These are phyloP conservation scores for Fusarium multiceps DNA, from an alignment of 2,329 filamentous ascomycete species.

Conservation along the genomic window DNA sequence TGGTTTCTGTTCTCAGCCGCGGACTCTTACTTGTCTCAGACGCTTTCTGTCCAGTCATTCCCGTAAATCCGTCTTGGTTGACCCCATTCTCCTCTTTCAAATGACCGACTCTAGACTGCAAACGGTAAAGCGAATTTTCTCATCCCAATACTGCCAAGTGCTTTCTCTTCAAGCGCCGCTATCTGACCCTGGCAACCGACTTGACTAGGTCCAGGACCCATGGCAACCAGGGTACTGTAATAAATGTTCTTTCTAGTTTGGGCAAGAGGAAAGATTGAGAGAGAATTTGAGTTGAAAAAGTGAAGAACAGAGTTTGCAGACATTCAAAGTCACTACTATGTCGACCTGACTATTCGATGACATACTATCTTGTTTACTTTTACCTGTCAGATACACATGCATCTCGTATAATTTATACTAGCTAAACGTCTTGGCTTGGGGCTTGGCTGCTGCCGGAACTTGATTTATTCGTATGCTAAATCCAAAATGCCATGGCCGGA, in stretches of 20 bases:
- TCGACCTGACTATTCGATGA: neutral
- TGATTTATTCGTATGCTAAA: conserved; percentile 30
- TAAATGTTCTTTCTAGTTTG: conserved; percentile 25
- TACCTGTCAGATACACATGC: neutral
- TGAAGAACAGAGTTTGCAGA: neutral
- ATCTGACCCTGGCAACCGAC: conserved; percentile 19
- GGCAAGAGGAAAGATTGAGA: conserved; percentile 19
- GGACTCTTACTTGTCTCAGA: conserved; percentile 1
- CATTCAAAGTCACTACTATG: neutral
- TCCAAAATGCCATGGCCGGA: conserved; percentile 21
- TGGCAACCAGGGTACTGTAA: conserved; percentile 30
- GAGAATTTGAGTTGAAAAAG: neutral
- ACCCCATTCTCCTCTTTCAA: conserved; percentile 15
- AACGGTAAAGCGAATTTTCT: conserved; percentile 19
- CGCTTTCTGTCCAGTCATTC: conserved; percentile 12
- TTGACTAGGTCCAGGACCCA: conserved; percentile 15
- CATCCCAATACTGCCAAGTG: conserved; percentile 2
- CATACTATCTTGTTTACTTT: neutral
- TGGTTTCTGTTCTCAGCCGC: neutral
- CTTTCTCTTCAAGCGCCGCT: conserved; percentile 1
- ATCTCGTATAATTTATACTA: conserved; percentile 4
- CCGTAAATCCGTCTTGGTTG: conserved; percentile 3
- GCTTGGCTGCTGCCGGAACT: conserved; percentile 23
- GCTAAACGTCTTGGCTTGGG: conserved; percentile 22
- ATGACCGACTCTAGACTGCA: conserved; percentile 21